Evolutionary conservation across 148 eudicot genomes (phyloP), one percentile per base, ranked within the genome.

Genomic region (Camellia lanceoleosa): DNA sequence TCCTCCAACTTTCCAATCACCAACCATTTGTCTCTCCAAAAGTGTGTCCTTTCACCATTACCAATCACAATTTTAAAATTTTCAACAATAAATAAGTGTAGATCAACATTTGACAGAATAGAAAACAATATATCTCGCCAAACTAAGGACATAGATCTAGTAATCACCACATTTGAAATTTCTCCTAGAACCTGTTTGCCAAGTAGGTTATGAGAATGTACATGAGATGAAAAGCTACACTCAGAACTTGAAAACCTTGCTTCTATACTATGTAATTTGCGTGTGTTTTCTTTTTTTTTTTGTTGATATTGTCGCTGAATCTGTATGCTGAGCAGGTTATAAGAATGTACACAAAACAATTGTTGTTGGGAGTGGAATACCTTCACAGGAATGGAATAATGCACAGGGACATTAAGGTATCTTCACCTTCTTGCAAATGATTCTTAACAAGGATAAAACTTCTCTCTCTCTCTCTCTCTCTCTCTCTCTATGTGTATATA

Each of bases 351-450:
- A 91, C 97, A 51, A 91, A 90, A 77, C 94, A 93, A 63, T 82
- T 93, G 86, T 79, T 93, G 15, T 72, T 89, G 56, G 97, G 97
- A 62, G 75, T 93, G 77, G 92, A 93, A 76, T 93, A 93, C 81
- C 89, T 93, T 75, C 95, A 93, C 84, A 89, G 79, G 82, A 89
- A 92, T 56, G 95, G 92, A 62, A 93, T 93, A 2, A 93, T 93
- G 94, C 97, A 93, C 82, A 89, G 97, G 80, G 97, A 93, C 81
- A 93, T 93, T 64, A 93, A 93, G 91, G 97, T 93, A 81, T 47
- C 56, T 72, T 64, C 16, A 43, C 61, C 56, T 15, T 74, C 47
- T 49, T 19, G 20, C 15, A 6, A 20, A 30, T 59, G 20, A 19
- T 51, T 47, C 10, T 44, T 73, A 43, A 19, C 43, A 8, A 20